Base-by-base conservation (phyloP, 2,329 filamentous ascomycete genomes). In the Pyrenochaeta sp. region DNA sequence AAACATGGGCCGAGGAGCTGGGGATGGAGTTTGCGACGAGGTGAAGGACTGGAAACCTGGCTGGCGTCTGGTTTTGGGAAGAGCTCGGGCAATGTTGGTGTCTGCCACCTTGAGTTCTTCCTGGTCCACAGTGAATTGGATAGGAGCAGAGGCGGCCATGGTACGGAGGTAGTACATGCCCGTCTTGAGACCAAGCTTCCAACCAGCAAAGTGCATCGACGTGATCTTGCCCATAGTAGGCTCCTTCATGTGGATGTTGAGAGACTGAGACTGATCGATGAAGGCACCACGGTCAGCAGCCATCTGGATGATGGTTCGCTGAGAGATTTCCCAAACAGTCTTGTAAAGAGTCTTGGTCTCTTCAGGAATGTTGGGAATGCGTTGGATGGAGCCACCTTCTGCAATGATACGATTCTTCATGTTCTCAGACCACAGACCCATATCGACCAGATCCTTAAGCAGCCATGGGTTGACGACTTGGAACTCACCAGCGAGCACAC, bases 401-500 rank as follows among this genome's bases (percentile, higher is more conserved):
- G 94, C 88, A 67, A 99, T 99, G 81, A 99, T 99, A 64, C 94
- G 91, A 81, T 99, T 99, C 87, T 99, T 99, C 94, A 99, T 99
- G 78, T 91, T 90, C 76, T 99, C 93, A 34, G 93, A 96, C 94
- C 94, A 99, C 30, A 99, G 82, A 50, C 94, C 94, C 79, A 96
- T 89, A 69, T 99, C 94, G 60, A 99, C 94, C 20, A 99, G 85
- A 66, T 99, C 94, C 81, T 96, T 96, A 50, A 99, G 85, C 53
- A 99, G 78, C 94, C 94, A 99, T 38, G 94, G 94, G 80, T 99
- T 99, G 73, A 99, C 94, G 41, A 99, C 90, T 78, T 99, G 94
- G 85, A 99, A 99, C 74, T 99, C 94, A 63, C 94, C 94, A 60
- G 94, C 94, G 63, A 99, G 81, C 43, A 99, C 94, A 81, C 94